Base-by-base conservation (phyloP, 1,284 basidiomycete species). In the Rhodofomes roseus region DNA sequence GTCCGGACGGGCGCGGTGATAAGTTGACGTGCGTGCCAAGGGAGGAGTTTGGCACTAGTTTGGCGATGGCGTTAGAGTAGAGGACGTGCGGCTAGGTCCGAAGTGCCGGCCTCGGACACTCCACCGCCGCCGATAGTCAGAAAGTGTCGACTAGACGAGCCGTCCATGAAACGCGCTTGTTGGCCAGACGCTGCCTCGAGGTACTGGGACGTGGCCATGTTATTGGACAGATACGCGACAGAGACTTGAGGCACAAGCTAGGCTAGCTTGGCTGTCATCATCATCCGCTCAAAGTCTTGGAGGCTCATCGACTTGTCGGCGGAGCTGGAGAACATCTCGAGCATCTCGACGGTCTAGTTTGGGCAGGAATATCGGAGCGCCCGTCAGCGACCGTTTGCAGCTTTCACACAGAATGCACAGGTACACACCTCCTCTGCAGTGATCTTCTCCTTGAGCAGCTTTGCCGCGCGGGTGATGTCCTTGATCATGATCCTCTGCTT, bases 211-310 rank as follows among this genome's bases (percentile, higher is more conserved):
- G 31, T 34, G 31, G 4, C 5, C 31, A 11, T n/a, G 31, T 34
- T 34, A 11, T 34, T n/a, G n/a, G n/a, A n/a, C n/a, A n/a, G n/a
- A n/a, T n/a, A n/a, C n/a, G n/a, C n/a, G n/a, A n/a, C n/a, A n/a
- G n/a, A n/a, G n/a, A 11, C 31, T 34, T 34, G 5, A 34, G 25
- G 46, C 25, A 29, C 25, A 29, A 9, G 11, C 22, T 58, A 75
- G 1, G 67, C 75, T 59, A 84, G 63, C 60, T 78, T 82, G 2
- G 86, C 80, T 0, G 76, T 68, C 31, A 84, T 69, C 85, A 92
- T 90, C 83, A 92, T 90, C 34, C 74, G 74, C 65, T 85, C 82
- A 65, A 92, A 92, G 66, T 92, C 89, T 14, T 73, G 69, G n/a
- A 90, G 76, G 56, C 72, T 74, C 76, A 92, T 79, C 1, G 86